Percentiles rank a stretch among this genome's conserved stretches.
Evolutionary conservation across 495 filamentous ascomycete species (phyloP).

Genomic region (Xanthoparmelia taractica): DNA sequence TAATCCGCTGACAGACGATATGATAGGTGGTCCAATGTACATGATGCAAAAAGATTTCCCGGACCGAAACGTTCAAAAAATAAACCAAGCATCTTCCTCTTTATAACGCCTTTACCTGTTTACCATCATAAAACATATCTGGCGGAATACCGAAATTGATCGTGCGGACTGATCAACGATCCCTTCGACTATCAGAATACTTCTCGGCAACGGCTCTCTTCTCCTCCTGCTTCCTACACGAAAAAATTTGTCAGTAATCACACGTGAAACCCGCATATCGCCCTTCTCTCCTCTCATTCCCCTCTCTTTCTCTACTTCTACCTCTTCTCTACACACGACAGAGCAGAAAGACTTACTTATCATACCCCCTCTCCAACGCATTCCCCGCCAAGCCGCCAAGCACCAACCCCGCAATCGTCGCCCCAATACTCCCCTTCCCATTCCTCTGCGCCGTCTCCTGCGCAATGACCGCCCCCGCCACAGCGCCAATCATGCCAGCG

Average conservation of each 20-base stretch:
- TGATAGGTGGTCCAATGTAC: too few relatives aligned
- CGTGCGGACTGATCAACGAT: neutral
- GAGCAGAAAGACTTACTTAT: neutral
- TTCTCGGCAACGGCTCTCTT: neutral
- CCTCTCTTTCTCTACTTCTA: neutral
- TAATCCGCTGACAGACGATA: too few relatives aligned
- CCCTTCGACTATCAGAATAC: conserved; percentile 1
- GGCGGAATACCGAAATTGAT: neutral
- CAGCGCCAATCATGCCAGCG: conserved; percentile 1
- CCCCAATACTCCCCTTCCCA: conserved; percentile 8
- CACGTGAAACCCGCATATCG: neutral
- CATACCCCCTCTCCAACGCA: conserved; percentile 6
- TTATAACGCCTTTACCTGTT: neutral
- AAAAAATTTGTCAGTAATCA: neutral
- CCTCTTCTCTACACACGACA: neutral
- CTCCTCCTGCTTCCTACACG: conserved; percentile 6
- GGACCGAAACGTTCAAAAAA: neutral
- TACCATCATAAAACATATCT: neutral
- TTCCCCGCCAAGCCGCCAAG: conserved; percentile 10
- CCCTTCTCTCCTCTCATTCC: neutral
- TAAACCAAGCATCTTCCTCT: neutral
- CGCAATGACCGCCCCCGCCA: conserved; percentile 3
- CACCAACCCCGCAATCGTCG: conserved; percentile 11
- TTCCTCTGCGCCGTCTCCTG: conserved; percentile 9
- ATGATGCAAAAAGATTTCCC: neutral